Base-by-base conservation (phyloP, 345 rosid genomes). In the Eucalyptus tenuipes region DNA sequence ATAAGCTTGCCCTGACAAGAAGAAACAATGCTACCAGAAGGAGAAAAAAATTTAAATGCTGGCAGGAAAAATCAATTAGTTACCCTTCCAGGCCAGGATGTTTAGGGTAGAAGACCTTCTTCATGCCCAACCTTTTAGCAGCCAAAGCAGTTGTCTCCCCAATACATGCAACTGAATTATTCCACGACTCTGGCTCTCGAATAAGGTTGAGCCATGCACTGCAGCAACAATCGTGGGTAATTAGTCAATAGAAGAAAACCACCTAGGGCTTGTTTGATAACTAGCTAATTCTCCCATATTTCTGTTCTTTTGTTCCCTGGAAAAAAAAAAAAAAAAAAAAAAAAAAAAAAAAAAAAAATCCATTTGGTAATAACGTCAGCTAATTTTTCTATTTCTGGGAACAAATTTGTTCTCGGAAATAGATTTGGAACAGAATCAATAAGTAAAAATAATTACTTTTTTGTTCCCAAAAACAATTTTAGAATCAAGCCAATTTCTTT, bases 61-160 rank as follows among this genome's bases (percentile, higher is more conserved):
- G 50, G 29, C 25, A 75, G 64, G 33, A 71, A 47, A 53, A 48
- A 87, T 88, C 53, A 7, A 88, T 86, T 33, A 82, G 59, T 90
- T 96, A 98, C 99, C 99, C 99, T 92, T 98, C 97, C 57, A 98
- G 92, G 89, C 99, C 98, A 82, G 99, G 99, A 59, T 92, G 92
- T 25, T 88, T 92, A 49, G 99, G 99, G 90, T 92, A 92, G 94
- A 93, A 97, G 47, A 96, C 97, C 88, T 93, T 93, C 92, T 89
- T 91, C 88, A 97, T 90, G 89, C 99, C 99, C 86, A 95, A 90
- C 71, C 91, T 93, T 95, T 90, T 94, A 81, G 99, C 98, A 90
- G 96, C 98, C 31, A 92, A 92, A 68, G 98, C 99, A 89, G 99
- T 98, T 86, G 98, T 98, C 94, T 98, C 99, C 68, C 99, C 99